These are phyloP conservation scores for Inosperma sp. DNA, from an alignment of 768 basidiomycete species.

Conservation along the genomic window DNA sequence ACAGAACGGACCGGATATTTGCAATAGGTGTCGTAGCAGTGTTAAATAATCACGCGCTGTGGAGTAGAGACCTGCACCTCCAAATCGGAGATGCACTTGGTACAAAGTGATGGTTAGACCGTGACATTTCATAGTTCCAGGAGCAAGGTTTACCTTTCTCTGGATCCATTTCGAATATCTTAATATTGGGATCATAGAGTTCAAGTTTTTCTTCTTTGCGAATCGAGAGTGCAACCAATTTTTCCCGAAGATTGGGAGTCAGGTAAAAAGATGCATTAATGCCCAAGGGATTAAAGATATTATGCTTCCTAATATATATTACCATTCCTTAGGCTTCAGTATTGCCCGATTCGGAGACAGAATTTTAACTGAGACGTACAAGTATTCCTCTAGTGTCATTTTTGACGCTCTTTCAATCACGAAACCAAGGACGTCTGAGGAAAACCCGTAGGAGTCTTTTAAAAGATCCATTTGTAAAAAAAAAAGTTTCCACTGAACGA, in stretches of 20 bases:
- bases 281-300: constrained; percentile 30
- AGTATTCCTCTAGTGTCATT: constrained; percentile 26
- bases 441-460: constrained; percentile 27
- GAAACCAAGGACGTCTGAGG: constrained; percentile 25
- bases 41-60: constrained; percentile 30
- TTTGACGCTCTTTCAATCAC: constrained; percentile 26
- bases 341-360: neutral
- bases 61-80: constrained; percentile 28
- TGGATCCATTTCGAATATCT: constrained; percentile 25
- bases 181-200: constrained; percentile 16
- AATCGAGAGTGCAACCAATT: constrained; percentile 20
- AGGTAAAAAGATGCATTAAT: constrained; percentile 29
- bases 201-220: constrained; percentile 22
- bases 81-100: constrained; percentile 25
- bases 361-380: constrained; percentile 19
- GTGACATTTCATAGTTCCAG: too few species aligned
- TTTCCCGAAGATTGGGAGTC: constrained; percentile 21
- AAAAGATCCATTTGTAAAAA: neutral
- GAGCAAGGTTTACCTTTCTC: constrained; percentile 21
- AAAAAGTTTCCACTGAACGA: too few species aligned
- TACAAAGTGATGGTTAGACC: too few species aligned
- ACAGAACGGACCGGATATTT: constrained; percentile 24
- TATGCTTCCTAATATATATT: constrained; percentile 23
- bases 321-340: too few species aligned
- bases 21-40: constrained; percentile 30